Evolutionary conservation across 1,139 yeast genomes (phyloP).

Genomic region (Lodderomyces oxycetoniae): DNA sequence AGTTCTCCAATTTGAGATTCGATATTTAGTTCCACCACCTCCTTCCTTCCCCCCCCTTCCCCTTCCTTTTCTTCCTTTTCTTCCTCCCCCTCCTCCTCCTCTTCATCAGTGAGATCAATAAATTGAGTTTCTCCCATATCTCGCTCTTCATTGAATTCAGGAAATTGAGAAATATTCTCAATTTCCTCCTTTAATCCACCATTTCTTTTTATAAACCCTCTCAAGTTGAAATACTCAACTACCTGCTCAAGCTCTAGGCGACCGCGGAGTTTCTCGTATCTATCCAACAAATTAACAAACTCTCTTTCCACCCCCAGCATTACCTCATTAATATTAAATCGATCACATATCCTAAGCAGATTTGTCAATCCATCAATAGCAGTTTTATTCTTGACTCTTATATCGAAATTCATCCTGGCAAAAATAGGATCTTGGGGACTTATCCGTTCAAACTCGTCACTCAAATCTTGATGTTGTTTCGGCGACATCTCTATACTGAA

Average conservation of each 20-base stretch:
- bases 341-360: background rate
- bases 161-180: conserved; percentile 3
- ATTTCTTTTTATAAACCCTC: background rate
- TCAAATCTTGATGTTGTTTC: background rate
- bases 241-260: background rate
- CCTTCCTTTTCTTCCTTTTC: background rate
- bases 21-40: background rate
- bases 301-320: conserved; percentile 8
- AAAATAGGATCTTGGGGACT: conserved; percentile 1
- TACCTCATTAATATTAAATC: conserved; percentile 4
- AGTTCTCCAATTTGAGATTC: too few species aligned
- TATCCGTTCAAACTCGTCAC: background rate
- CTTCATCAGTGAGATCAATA: background rate
- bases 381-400: conserved; percentile 5
- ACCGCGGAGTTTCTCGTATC: conserved; percentile 4
- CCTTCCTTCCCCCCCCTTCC: background rate
- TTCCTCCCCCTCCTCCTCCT: background rate
- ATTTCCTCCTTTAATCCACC: conserved; percentile 3
- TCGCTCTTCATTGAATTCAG: conserved; percentile 6
- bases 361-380: conserved; percentile 7
- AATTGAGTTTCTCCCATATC: conserved; percentile 5
- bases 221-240: background rate
- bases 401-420: conserved; percentile 10
- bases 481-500: conserved; percentile 1
- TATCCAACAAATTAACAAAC: conserved; percentile 7